phyloP scores from a whole-genome alignment of 805 yeast genomes.

The Candida odintsovae region DNA sequence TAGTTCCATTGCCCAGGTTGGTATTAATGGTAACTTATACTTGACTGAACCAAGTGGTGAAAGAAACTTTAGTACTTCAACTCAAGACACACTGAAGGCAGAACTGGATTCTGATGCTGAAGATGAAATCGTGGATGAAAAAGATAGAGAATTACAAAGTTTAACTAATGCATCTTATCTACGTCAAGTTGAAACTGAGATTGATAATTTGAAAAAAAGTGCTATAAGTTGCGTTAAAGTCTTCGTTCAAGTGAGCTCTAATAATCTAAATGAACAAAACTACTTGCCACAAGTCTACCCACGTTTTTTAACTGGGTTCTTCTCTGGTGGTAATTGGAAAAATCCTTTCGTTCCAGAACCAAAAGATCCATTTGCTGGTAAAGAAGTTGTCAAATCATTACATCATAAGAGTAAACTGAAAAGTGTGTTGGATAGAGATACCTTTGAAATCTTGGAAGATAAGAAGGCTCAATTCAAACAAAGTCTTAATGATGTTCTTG shows the following conservation, averaged over 20 bases:
- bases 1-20: constrained; percentile 52
- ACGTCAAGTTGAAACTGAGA: constrained; percentile 34
- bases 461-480: constrained; percentile 33
- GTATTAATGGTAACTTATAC: constrained; percentile 60
- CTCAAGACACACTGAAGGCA: constrained; percentile 20
- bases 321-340: constrained; percentile 76
- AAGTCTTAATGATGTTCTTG: constrained; percentile 37
- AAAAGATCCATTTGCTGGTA: constrained; percentile 22
- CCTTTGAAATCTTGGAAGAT: constrained; percentile 32
- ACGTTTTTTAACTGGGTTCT: constrained; percentile 57
- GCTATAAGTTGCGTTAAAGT: constrained; percentile 26
- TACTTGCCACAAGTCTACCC: constrained; percentile 62
- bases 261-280: constrained; percentile 24
- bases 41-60: constrained; percentile 25
- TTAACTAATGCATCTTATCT: constrained; percentile 24
- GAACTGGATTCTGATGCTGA: constrained; percentile 1
- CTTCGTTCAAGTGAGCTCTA: constrained; percentile 23
- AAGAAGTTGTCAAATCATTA: constrained; percentile 19
- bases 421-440: constrained; percentile 44
- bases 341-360: constrained; percentile 54
- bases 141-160: constrained; percentile 4
- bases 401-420: constrained; percentile 30
- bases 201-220: constrained; percentile 29
- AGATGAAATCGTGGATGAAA: constrained; percentile 2
- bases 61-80: constrained; percentile 14